A percentile compares a stretch with the other conserved stretches of the same genome.
These are phyloP conservation scores for Truncatella angustata DNA, from an alignment of 2,329 filamentous ascomycete species.

Conservation along the genomic window DNA sequence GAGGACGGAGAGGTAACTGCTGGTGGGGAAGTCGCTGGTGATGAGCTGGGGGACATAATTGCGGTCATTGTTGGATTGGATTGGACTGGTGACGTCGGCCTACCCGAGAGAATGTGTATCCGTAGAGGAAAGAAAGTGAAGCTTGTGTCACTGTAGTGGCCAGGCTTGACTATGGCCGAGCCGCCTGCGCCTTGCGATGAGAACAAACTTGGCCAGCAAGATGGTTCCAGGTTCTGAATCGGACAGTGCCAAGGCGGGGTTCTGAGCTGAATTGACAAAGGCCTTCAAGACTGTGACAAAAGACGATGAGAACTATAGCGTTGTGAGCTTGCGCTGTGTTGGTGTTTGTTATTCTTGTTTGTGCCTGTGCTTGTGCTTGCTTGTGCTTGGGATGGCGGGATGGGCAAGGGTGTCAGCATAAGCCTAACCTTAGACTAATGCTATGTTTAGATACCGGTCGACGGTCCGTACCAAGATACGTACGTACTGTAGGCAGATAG, in stretches of 20 bases:
- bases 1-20: conserved; percentile 39
- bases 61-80: conserved; percentile 42
- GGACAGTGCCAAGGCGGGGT: background rate
- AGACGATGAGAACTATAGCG: too few species aligned
- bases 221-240: conserved; percentile 15
- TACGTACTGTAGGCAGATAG: too few species aligned
- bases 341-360: too few species aligned
- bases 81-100: conserved; percentile 22
- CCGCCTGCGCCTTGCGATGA: conserved; percentile 11
- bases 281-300: too few species aligned
- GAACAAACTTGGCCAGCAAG: conserved; percentile 32
- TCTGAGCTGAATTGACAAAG: background rate
- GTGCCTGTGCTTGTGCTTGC: background rate
- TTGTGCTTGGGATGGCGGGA: background rate
- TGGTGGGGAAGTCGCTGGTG: conserved; percentile 52
- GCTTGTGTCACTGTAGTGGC: conserved; percentile 12
- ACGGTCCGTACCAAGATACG: conserved; percentile 4
- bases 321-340: too few species aligned
- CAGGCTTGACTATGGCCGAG: conserved; percentile 14
- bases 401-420: background rate
- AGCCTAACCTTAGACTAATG: conserved; percentile 2
- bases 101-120: conserved; percentile 22
- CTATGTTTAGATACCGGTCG: conserved; percentile 2
- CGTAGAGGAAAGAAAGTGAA: conserved; percentile 4
- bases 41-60: conserved; percentile 57